Conservation (phyloP, 768 basidiomycete species). For the Termitomyces sp. region DNA sequence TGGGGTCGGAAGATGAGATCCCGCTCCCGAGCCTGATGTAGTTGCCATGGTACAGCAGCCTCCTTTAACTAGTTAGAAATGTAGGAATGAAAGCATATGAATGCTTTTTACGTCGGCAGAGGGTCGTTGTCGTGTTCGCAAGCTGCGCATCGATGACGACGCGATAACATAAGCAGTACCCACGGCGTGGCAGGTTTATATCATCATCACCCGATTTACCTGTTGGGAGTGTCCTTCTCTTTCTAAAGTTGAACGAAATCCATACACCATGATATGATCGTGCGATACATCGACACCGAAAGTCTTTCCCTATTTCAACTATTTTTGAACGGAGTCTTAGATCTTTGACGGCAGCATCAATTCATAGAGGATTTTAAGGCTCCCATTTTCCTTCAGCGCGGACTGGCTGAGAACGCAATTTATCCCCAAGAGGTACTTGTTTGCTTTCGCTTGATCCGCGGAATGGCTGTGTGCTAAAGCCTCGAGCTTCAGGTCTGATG, state of each 20-base stretch:
- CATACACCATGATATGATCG: not conserved
- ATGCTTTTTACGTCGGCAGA: not conserved
- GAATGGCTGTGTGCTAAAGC: not conserved
- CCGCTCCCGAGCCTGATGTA: slow-evolving; percentile 36
- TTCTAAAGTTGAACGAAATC: not conserved
- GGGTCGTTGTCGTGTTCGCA: not conserved
- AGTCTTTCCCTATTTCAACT: not conserved
- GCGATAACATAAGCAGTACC: not conserved
- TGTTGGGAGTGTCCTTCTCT: not conserved
- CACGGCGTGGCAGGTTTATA: not conserved
- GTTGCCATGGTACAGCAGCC: slow-evolving; percentile 6
- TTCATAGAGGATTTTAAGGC: not conserved
- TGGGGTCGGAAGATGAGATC: slow-evolving; percentile 50
- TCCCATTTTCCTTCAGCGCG: not conserved
- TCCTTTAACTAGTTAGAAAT: not conserved
- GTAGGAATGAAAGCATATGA: not conserved
- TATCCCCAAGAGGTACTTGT: too few relatives aligned
- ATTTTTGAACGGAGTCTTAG: not conserved
- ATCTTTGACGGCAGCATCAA: not conserved
- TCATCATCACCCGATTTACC: not conserved
- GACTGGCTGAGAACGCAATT: too few relatives aligned
- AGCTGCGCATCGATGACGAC: not conserved
- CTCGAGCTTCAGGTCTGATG: too few relatives aligned
- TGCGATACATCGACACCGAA: not conserved
- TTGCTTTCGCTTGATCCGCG: not conserved